Evolutionary conservation across 2,329 filamentous ascomycete species (phyloP).

Genomic region (Diaporthe sp.): DNA sequence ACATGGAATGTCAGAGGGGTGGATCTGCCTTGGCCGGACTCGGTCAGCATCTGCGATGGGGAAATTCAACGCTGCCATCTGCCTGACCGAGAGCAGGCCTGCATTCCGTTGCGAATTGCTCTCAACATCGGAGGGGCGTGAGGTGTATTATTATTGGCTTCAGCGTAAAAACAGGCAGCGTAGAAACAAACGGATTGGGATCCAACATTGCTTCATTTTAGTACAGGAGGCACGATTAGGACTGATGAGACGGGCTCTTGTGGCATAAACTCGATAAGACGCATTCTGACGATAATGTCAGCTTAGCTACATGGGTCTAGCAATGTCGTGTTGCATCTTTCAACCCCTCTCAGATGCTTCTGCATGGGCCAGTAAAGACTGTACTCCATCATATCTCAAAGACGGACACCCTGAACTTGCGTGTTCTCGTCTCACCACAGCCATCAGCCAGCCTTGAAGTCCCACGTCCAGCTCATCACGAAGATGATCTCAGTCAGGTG

Average conservation of each 20-base stretch:
- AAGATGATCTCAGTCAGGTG: rapidly evolving
- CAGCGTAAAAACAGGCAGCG: not conserved
- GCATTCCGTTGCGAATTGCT: rapidly evolving
- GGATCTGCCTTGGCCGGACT: not conserved
- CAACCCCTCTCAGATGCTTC: not conserved
- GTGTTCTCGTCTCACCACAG: not conserved
- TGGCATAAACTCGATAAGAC: not conserved
- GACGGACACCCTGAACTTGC: not conserved
- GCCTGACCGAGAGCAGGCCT: not conserved
- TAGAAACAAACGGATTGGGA: no score
- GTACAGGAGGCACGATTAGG: not conserved
- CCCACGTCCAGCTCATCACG: not conserved
- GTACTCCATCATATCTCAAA: constrained; percentile 7
- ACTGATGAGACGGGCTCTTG: not conserved
- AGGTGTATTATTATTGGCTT: not conserved
- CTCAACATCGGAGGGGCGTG: not conserved
- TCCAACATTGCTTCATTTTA: not conserved
- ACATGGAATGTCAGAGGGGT: constrained; percentile 11
- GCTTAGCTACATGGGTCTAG: not conserved
- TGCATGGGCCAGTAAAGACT: constrained; percentile 27
- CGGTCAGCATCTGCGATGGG: not conserved
- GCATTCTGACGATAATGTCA: not conserved
- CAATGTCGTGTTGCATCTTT: not conserved
- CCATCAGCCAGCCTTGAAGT: not conserved
- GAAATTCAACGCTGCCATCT: no score